Base-by-base conservation (phyloP, 257 asterid species). In the Leonotis leonurus region DNA sequence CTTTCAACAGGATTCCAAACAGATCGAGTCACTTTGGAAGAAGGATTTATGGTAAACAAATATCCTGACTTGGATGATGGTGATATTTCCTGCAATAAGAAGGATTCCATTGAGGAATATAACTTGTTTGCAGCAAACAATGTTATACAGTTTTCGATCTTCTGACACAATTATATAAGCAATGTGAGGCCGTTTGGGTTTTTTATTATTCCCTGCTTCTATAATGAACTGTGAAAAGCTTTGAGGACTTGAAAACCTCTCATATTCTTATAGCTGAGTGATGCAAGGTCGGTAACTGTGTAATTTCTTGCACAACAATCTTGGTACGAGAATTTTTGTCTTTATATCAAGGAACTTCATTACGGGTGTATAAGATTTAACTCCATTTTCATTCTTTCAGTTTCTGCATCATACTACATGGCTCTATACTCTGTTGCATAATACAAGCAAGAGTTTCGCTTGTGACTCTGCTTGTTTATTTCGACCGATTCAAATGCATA, bases 61-160 rank as follows among this genome's bases (percentile, higher is more conserved):
- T 73, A 73, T 46, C 70, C 74, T 1, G 77, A 65, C 69, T 54
- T 45, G 46, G 50, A 51, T 21, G 85, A 63, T 36, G 80, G 62
- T 4, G 81, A 69, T 69, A 66, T 49, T 35, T 67, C 68, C 36
- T 70, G 83, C 85, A 66, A 75, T 51, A 74, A 79, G n/a, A n/a
- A n/a, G 69, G 85, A 77, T 53, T 67, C 82, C n/a, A 10, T 83
- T 5, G 94, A 85, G 80, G 96, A 93, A 78, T 87, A 89, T 72
- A 93, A 89, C 78, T 76, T 88, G 81, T 93, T 93, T 81, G 95
- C 94, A 17, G 80, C 89, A 43, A 82, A 83, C 57, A 87, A 89
- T 50, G 96, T 90, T 62, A 85, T 93, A 22, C 70, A 79, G 73
- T 89, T 93, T 83, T 81, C 96, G 1, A 70, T 93, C 77, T 83